Base-by-base conservation (phyloP, 257 asterid genomes). In the Paulownia fortunei region DNA sequence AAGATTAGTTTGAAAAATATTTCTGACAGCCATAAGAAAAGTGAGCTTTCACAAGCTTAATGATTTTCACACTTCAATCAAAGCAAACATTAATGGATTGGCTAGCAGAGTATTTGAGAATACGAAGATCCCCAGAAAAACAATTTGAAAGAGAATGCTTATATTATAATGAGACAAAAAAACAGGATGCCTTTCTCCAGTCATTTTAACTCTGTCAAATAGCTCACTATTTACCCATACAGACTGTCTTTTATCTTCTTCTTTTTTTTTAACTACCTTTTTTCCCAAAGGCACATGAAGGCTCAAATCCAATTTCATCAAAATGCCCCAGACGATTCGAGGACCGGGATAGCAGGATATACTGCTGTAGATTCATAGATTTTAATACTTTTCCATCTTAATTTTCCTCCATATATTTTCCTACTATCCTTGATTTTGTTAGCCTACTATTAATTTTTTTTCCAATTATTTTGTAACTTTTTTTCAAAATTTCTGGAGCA, bases 11-110 rank as follows among this genome's bases (percentile, higher is more conserved):
- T n/a, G 24, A 39, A 30, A 69, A 39, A 37, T n/a, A 73, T 16
- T 67, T 56, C 47, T 30, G 30, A 74, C 18, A 19, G 74, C 58
- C 65, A 41, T 30, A 49, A 70, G 59, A 68, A 63, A 56, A 44
- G 23, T 11, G 11, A 66, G 21, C 26, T 51, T 44, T 23, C 12
- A 68, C 9, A 6, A 66, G 54, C 52, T 65, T 34, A 59, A 59
- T 67, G 39, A 46, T 23, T 19, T 68, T 69, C 46, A 67, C 27
- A 69, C 46, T 47, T 47, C 69, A 49, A 37, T n/a, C 61, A 27
- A 39, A 62, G 19, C 16, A 52, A 41, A 56, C 32, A 67, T 44
- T 52, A 32, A 18, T 24, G 9, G 55, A 30, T 13, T 30, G n/a
- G 44, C 68, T 61, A 41, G 37, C 32, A 13, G 16, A 18, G 32